These are phyloP conservation scores for Coleophoma eucalyptorum DNA, from an alignment of 2,329 filamentous ascomycete genomes.

Conservation along the genomic window DNA sequence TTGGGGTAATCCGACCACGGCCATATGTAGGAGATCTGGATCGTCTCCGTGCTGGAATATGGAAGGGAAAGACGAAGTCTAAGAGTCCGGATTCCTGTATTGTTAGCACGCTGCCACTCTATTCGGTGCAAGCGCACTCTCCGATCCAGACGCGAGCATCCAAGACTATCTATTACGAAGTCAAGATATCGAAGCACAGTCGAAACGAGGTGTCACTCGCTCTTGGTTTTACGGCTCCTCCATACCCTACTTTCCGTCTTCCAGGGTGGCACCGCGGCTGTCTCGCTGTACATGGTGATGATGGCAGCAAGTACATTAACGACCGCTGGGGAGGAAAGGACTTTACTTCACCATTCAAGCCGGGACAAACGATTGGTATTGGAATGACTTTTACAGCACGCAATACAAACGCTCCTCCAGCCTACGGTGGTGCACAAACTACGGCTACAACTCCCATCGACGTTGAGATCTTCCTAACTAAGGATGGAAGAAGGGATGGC, in stretches of 20 bases:
- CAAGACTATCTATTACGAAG: slow-evolving; percentile 69
- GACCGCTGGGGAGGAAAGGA: slow-evolving; percentile 69
- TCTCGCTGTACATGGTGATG: slow-evolving; percentile 75
- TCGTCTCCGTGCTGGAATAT: slow-evolving; percentile 45
- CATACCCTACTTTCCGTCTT: slow-evolving; percentile 73
- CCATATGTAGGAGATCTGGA: slow-evolving; percentile 43
- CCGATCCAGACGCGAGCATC: slow-evolving; percentile 41
- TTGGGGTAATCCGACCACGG: slow-evolving; percentile 49
- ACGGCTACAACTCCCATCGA: slow-evolving; percentile 28
- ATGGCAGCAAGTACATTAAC: slow-evolving; percentile 73
- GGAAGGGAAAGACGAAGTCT: slow-evolving; percentile 39
- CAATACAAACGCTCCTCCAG: slow-evolving; percentile 21
- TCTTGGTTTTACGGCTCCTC: slow-evolving; percentile 67
- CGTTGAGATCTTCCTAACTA: slow-evolving; percentile 66
- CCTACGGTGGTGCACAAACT: slow-evolving; percentile 22
- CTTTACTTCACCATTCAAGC: slow-evolving; percentile 61
- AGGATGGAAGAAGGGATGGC: slow-evolving; percentile 55
- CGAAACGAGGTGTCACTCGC: slow-evolving; percentile 48
- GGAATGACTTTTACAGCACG: slow-evolving; percentile 57
- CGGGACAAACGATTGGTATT: slow-evolving; percentile 65
- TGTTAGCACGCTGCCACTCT: slow-evolving; percentile 66
- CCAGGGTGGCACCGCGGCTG: slow-evolving; percentile 79
- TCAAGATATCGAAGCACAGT: slow-evolving; percentile 46
- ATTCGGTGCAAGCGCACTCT: slow-evolving; percentile 55
- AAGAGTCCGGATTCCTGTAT: slow-evolving; percentile 58